Base-by-base conservation (phyloP, 352 stramenopile species). In the Phytophthora citrophthora region DNA sequence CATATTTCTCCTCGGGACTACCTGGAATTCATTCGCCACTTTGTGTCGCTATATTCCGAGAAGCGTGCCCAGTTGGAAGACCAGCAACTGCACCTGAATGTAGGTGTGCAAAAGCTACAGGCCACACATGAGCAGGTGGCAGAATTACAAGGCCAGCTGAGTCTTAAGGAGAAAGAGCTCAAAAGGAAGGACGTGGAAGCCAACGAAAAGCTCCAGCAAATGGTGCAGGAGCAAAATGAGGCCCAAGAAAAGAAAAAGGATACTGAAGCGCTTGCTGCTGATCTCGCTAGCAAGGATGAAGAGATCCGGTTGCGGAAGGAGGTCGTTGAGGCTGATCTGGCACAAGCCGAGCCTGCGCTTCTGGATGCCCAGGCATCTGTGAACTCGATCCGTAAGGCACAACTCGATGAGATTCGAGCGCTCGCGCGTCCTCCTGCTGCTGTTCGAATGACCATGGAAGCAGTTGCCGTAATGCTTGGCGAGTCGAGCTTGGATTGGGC, bases 361-460 rank as follows among this genome's bases (percentile, higher is more conserved):
- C 63, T 98, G 44, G 95, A 96, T 59, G 98, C 98, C 0, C 95
- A 99, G 64, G 87, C 93, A 31, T 97, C 86, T 52, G 98, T 99
- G 46, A 96, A 98, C 61, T 98, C 94, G 39, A 99, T 99, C 67
- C 98, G 98, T 48, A 99, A 99, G 68, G 80, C 91, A 15, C 97
- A 99, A 75, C 86, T 99, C 20, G 98, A 99, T 72, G 98, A 99
- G 76, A 98, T 99, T 51, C 88, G 97, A 64, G 93, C 96, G 15
- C 80, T 99, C 11, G 91, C 90, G 10, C 92, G 94, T 47, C 98
- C 98, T 53, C 98, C 98, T 31, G 79, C 80, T 44, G 97, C 97
- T 53, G 97, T 99, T 24, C 95, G 98, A 46, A 88, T 99, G 66
- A 99, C 97, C 2, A 83, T 99, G 31, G 94, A 99, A 75, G 96